Evolutionary conservation across 2,329 filamentous ascomycete species (phyloP).

Genomic region (Xylariaceae sp.): DNA sequence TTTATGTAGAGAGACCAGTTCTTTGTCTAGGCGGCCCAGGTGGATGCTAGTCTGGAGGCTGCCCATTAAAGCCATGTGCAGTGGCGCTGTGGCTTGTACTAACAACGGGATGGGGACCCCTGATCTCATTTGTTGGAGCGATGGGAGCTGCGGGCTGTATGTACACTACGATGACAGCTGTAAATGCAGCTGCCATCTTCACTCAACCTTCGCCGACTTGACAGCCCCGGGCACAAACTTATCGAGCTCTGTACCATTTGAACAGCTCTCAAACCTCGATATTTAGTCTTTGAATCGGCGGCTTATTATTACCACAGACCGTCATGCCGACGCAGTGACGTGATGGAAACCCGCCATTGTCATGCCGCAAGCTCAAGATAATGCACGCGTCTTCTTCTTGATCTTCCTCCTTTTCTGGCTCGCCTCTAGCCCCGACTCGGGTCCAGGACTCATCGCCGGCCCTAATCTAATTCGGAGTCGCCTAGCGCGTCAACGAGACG

Average conservation of each 20-base stretch:
- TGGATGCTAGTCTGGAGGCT: too few relatives aligned
- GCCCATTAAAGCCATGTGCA: too few relatives aligned
- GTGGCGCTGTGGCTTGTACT: background rate
- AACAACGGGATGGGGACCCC: background rate
- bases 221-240: background rate
- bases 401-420: slow-evolving; percentile 54
- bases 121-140: background rate
- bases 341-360: slow-evolving; percentile 39
- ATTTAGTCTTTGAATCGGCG: background rate
- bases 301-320: slow-evolving; percentile 23
- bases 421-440: slow-evolving; percentile 48
- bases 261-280: slow-evolving; percentile 5
- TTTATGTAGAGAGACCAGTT: too few relatives aligned
- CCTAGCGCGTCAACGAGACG: slow-evolving; percentile 57
- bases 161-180: slow-evolving; percentile 11
- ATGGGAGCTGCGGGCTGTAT: too few relatives aligned
- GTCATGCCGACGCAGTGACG: slow-evolving; percentile 28
- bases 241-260: slow-evolving; percentile 3
- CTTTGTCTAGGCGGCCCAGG: too few relatives aligned
- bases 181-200: background rate
- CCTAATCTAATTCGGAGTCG: slow-evolving; percentile 52
- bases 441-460: slow-evolving; percentile 49
- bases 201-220: background rate
- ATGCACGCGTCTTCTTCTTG: slow-evolving; percentile 50
- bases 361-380: slow-evolving; percentile 57